These are phyloP conservation scores for Phlyctochytrium arcticum DNA, from an alignment of 192 early-diverging fungal genomes.

Conservation along the genomic window DNA sequence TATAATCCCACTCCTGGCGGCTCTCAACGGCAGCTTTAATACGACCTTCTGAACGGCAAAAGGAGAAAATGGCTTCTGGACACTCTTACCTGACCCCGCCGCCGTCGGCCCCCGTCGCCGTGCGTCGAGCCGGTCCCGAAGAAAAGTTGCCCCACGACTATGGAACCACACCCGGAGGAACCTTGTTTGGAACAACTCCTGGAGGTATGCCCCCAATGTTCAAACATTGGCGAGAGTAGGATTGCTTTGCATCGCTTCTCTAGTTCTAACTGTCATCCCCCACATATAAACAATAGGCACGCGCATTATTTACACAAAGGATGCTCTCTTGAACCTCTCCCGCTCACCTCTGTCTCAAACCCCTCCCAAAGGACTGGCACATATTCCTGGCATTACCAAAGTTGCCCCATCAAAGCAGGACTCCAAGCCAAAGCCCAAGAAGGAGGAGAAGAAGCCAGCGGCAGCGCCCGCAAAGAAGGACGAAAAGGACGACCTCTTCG, in stretches of 20 bases:
- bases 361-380: constrained; percentile 53
- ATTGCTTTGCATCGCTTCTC: no score
- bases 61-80: constrained; percentile 20
- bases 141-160: constrained; percentile 50
- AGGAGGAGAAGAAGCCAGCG: constrained; percentile 30
- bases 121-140: constrained; percentile 48
- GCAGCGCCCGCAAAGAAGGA: constrained; percentile 1
- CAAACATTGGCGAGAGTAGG: no score
- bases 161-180: constrained; percentile 58
- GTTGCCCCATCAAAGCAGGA: constrained; percentile 33
- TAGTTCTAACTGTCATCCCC: no score
- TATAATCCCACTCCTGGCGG: no score
- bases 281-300: constrained; percentile 52
- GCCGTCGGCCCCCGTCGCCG: constrained; percentile 36
- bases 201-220: no score
- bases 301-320: constrained; percentile 62
- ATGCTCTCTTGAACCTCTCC: constrained; percentile 54
- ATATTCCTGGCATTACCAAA: constrained; percentile 60
- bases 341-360: constrained; percentile 59
- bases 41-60: no score
- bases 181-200: constrained; percentile 60
- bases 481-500: constrained; percentile 37
- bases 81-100: constrained; percentile 2
- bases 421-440: constrained; percentile 21
- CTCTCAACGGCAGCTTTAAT: no score